These are phyloP conservation scores for Elsinoe fawcettii DNA, from an alignment of 2,329 filamentous ascomycete species.

Conservation along the genomic window DNA sequence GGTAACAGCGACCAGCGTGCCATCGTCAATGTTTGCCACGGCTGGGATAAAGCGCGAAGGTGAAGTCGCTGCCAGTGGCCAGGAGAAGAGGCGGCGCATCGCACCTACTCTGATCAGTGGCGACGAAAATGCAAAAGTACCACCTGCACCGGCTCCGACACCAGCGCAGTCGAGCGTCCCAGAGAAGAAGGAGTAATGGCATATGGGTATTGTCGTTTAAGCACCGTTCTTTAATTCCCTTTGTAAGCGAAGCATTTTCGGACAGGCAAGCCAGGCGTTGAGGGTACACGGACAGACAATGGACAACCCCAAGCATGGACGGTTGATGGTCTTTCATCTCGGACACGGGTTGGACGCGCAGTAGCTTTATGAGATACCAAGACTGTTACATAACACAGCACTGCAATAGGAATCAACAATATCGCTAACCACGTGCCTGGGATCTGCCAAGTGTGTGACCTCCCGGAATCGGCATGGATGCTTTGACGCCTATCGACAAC, in stretches of 20 bases:
- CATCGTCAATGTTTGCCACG: background rate
- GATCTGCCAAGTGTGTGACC: conserved; percentile 6
- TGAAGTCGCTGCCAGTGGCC: conserved; percentile 27
- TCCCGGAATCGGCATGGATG: conserved; percentile 12
- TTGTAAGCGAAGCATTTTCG: conserved; percentile 6
- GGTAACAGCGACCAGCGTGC: conserved; percentile 38
- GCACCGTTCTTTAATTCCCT: background rate
- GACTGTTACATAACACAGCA: background rate
- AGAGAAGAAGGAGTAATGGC: conserved; percentile 1
- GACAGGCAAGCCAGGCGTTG: conserved; percentile 4
- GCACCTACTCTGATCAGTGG: conserved; percentile 35
- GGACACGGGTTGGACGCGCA: background rate
- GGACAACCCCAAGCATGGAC: background rate
- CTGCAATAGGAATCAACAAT: background rate
- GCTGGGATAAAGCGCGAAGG: conserved; percentile 30
- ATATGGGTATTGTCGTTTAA: background rate
- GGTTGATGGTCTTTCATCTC: background rate
- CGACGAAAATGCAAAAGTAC: background rate
- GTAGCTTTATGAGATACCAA: conserved; percentile 9
- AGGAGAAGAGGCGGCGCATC: conserved; percentile 39
- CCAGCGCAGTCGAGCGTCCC: background rate
- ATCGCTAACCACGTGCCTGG: background rate
- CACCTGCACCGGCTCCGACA: conserved; percentile 2
- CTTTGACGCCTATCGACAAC: conserved; percentile 1
- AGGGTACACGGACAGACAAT: background rate